A percentile compares a stretch with the other conserved stretches of the same genome.
These are phyloP conservation scores for Hevea brasiliensis DNA, from an alignment of 345 rosid genomes.

Conservation along the genomic window DNA sequence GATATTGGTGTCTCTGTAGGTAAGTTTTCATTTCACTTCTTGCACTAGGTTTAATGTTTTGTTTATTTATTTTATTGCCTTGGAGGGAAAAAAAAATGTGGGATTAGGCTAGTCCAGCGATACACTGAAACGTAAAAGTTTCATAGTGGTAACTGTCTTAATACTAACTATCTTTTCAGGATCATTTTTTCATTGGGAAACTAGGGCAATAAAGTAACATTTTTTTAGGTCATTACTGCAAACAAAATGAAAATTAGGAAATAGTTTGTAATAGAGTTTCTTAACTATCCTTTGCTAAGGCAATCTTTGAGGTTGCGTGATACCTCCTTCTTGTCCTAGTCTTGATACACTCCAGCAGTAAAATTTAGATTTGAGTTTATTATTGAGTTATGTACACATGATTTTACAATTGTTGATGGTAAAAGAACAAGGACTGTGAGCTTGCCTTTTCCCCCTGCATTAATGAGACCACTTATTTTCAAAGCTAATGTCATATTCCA, in stretches of 20 bases:
- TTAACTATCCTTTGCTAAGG: not conserved
- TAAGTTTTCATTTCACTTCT: constrained; percentile 33
- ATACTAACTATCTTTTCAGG: not conserved
- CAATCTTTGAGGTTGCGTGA: not conserved
- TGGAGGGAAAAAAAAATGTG: not conserved
- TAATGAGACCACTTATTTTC: not conserved
- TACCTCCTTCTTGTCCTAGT: not conserved
- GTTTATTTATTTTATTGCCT: not conserved
- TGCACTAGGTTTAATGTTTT: too few relatives aligned
- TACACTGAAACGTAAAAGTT: not conserved
- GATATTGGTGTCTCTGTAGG: constrained; percentile 98
- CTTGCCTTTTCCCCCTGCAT: not conserved
- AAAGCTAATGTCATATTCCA: not conserved
- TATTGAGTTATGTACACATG: not conserved
- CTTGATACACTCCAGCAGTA: not conserved
- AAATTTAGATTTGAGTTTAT: not conserved
- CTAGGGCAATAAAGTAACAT: not conserved
- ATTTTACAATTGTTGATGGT: not conserved
- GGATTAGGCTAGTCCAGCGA: not conserved
- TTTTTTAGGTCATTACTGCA: not conserved
- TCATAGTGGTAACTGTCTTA: not conserved
- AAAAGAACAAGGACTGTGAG: not conserved
- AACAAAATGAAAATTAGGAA: not conserved
- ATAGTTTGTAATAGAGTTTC: too few relatives aligned
- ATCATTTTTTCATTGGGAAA: not conserved